Conservation (phyloP, 768 basidiomycete genomes). For the Brasilioporus rufonigricans region DNA sequence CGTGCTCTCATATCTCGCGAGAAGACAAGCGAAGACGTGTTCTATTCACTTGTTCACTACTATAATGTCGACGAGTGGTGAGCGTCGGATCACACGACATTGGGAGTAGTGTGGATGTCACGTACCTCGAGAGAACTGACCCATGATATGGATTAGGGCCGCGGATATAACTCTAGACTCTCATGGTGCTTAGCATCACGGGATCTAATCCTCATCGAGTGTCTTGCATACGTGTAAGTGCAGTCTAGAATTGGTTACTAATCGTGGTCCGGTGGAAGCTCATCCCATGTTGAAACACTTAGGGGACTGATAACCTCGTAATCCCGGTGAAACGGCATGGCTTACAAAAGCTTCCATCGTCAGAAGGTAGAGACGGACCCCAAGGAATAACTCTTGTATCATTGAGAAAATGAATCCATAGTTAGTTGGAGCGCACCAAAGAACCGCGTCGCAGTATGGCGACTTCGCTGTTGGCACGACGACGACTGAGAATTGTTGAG, state of each 20-base stretch:
- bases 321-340: neutral
- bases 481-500: conserved; percentile 53
- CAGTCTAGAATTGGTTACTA: neutral
- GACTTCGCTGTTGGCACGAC: conserved; percentile 81
- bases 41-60: conserved; percentile 74
- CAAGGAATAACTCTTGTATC: conserved; percentile 50
- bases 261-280: neutral
- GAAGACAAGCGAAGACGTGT: conserved; percentile 66
- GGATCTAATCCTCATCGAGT: conserved; percentile 69
- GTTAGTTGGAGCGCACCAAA: neutral
- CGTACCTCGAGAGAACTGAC: neutral
- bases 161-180: conserved; percentile 43
- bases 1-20: conserved; percentile 59
- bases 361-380: conserved; percentile 70
- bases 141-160: neutral
- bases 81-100: conserved; percentile 65
- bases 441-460: conserved; percentile 48
- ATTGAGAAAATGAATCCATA: conserved; percentile 37
- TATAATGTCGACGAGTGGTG: conserved; percentile 34
- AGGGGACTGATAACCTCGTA: conserved; percentile 17
- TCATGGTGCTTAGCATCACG: conserved; percentile 63
- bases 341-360: neutral
- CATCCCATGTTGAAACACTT: neutral
- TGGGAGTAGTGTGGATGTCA: neutral
- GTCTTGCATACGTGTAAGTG: conserved; percentile 64